Evolutionary conservation across 2,329 filamentous ascomycete genomes (phyloP).

Genomic region (Trichoderma hamatum): DNA sequence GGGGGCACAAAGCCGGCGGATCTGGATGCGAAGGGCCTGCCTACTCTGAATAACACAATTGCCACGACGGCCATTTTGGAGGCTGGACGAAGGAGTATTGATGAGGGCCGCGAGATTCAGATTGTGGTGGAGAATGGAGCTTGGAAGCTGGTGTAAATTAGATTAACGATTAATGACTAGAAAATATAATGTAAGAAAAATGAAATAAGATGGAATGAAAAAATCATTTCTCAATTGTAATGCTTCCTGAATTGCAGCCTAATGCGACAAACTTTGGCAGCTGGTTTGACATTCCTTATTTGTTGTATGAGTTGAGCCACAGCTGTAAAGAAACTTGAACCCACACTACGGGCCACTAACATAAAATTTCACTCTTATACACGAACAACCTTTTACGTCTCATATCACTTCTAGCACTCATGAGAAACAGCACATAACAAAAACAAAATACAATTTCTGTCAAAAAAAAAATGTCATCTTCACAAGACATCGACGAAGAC

Average conservation of each 20-base stretch:
- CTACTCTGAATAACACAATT: constrained; percentile 85
- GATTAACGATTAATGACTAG: constrained; percentile 22
- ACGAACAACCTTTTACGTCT: neutral
- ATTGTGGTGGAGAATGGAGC: constrained; percentile 67
- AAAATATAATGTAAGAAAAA: constrained; percentile 1
- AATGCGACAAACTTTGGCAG: neutral
- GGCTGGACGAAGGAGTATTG: constrained; percentile 80
- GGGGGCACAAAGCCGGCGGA: constrained; percentile 74
- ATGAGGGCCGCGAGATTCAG: constrained; percentile 76
- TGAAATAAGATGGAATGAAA: neutral
- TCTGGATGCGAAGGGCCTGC: constrained; percentile 77
- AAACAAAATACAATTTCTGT: neutral
- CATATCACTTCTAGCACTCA: neutral
- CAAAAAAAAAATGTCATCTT: neutral
- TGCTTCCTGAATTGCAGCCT: too few relatives aligned
- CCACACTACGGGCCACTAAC: neutral
- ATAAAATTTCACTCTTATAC: neutral
- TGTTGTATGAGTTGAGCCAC: neutral
- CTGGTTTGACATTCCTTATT: neutral
- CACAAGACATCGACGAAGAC: constrained; percentile 34
- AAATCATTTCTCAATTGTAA: neutral
- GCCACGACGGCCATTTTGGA: constrained; percentile 91
- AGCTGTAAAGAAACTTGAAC: neutral
- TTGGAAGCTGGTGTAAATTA: constrained; percentile 64
- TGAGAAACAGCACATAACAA: neutral